Evolutionary conservation across 306 rosid species (phyloP).

Genomic region (Corylus heterophylla): DNA sequence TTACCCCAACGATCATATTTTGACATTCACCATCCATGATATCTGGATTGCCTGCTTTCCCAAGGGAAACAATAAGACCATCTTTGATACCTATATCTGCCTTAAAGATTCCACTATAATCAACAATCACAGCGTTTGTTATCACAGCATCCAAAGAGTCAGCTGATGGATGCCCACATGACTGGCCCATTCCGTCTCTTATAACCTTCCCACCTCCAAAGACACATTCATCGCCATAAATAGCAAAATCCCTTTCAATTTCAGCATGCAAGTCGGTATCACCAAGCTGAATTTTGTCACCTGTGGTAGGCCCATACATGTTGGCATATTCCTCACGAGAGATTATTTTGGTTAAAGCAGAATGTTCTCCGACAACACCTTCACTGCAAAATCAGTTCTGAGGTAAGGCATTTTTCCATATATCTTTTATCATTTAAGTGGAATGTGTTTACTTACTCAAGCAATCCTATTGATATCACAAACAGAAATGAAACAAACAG

Average conservation of each 20-base stretch:
- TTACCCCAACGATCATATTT: conserved; percentile 72
- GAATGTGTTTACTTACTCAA: conserved; percentile 18
- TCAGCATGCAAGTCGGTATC: conserved; percentile 83
- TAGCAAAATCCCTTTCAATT: conserved; percentile 74
- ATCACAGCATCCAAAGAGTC: conserved; percentile 72
- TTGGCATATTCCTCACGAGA: conserved; percentile 71
- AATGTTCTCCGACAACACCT: conserved; percentile 65
- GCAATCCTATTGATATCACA: conserved; percentile 15
- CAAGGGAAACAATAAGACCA: conserved; percentile 54
- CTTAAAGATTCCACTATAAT: conserved; percentile 79
- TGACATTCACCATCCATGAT: conserved; percentile 53
- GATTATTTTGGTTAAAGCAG: conserved; percentile 47
- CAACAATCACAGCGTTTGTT: conserved; percentile 82
- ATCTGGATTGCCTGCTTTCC: conserved; percentile 96
- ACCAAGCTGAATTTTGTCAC: conserved; percentile 92
- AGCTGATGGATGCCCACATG: conserved; percentile 47
- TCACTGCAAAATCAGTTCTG: conserved; percentile 62
- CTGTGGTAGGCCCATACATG: conserved; percentile 88
- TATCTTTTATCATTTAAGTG: conserved; percentile 16
- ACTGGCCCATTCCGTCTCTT: conserved; percentile 97
- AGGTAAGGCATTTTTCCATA: conserved; percentile 33
- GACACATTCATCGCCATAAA: conserved; percentile 87
- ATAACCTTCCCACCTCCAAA: conserved; percentile 96
- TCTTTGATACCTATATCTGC: conserved; percentile 89
- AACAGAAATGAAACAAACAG: conserved; percentile 23